These are phyloP conservation scores for Fusarium tricinctum DNA, from an alignment of 2,329 filamentous ascomycete genomes.

Conservation along the genomic window DNA sequence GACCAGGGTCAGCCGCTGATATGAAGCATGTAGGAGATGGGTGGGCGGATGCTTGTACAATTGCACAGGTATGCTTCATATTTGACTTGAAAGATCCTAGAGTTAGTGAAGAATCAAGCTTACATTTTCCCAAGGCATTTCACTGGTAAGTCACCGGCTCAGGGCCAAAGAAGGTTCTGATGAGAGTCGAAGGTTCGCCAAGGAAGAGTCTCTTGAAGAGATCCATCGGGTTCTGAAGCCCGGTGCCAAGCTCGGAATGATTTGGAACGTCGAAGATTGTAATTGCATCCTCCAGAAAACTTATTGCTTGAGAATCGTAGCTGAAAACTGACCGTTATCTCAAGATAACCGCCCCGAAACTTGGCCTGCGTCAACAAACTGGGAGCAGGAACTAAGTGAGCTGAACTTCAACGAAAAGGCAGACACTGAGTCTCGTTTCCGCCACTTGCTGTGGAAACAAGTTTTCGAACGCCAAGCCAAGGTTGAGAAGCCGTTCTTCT, in stretches of 20 bases:
- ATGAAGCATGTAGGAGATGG: conserved; percentile 67
- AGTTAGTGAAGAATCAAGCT: conserved; percentile 11
- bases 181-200: conserved; percentile 72
- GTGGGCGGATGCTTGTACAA: conserved; percentile 75
- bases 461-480: conserved; percentile 73
- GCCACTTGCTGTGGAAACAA: conserved; percentile 72
- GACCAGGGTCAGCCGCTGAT: conserved; percentile 69
- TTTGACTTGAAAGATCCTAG: neutral
- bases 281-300: conserved; percentile 40
- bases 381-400: conserved; percentile 74
- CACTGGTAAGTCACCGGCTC: conserved; percentile 64
- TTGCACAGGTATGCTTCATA: conserved; percentile 71
- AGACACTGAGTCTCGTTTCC: conserved; percentile 75
- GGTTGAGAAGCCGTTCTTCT: conserved; percentile 64
- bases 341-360: conserved; percentile 73
- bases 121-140: conserved; percentile 58
- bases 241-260: conserved; percentile 71
- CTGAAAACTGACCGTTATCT: neutral
- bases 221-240: conserved; percentile 76
- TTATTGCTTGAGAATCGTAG: neutral
- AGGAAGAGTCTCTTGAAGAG: conserved; percentile 70
- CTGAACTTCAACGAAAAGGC: conserved; percentile 65
- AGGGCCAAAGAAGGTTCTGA: neutral
- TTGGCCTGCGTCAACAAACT: conserved; percentile 69
- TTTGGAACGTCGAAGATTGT: conserved; percentile 84